Evolutionary conservation across 768 basidiomycete species (phyloP).

Genomic region (Tylopilus plumbeoviolaceoides): DNA sequence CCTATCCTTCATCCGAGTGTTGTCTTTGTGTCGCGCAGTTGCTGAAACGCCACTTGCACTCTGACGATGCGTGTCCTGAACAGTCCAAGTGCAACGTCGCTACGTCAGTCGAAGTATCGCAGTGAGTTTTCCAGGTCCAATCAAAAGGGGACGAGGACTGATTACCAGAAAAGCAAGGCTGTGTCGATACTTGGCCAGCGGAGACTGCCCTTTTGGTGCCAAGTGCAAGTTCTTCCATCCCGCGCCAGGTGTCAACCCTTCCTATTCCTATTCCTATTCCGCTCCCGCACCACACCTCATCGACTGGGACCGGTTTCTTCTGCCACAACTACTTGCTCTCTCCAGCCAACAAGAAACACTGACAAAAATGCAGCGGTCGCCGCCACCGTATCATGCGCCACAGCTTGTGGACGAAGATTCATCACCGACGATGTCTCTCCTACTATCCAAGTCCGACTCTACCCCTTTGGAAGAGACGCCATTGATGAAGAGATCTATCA

Average conservation of each 20-base stretch:
- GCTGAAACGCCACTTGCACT: neutral
- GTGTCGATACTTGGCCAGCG: slow-evolving; percentile 35
- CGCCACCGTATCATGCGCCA: slow-evolving; percentile 5
- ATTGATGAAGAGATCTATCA: neutral
- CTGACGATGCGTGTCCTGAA: slow-evolving; percentile 4
- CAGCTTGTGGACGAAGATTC: slow-evolving; percentile 18
- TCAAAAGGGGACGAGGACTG: neutral
- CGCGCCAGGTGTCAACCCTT: slow-evolving; percentile 4
- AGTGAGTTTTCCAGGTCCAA: slow-evolving; percentile 22
- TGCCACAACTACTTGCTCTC: slow-evolving; percentile 14
- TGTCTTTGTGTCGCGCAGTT: neutral
- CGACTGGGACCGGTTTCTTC: slow-evolving; percentile 16
- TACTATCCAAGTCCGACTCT: slow-evolving; percentile 23
- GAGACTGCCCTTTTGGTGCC: slow-evolving; percentile 35
- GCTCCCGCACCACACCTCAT: slow-evolving; percentile 14
- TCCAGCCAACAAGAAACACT: slow-evolving; percentile 3
- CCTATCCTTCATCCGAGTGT: neutral
- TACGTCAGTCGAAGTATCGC: slow-evolving; percentile 27
- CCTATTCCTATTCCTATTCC: slow-evolving; percentile 12
- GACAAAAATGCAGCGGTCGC: slow-evolving; percentile 2
- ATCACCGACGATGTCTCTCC: slow-evolving; percentile 17
- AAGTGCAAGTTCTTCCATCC: slow-evolving; percentile 39
- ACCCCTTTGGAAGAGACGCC: slow-evolving; percentile 8
- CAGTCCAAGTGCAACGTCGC: slow-evolving; percentile 7
- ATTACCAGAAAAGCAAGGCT: slow-evolving; percentile 29